phyloP scores from a whole-genome alignment of 2,329 filamentous ascomycete species.

The Colletotrichum sp. region DNA sequence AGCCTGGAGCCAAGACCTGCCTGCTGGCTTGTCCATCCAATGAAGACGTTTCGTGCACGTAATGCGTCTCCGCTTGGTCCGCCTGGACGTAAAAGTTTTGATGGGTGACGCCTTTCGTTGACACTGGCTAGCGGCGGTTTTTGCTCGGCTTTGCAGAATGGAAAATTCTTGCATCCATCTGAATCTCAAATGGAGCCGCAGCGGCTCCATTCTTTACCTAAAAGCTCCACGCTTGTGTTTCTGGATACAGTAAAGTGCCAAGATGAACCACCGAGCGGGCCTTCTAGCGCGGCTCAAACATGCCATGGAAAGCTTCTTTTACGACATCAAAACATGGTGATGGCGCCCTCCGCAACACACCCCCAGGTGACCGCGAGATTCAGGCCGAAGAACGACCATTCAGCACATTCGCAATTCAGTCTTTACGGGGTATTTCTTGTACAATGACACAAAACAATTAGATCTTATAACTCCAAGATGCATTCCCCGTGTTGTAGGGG shows the following conservation, averaged over 20 bases:
- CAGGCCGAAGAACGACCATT: constrained; percentile 10
- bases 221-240: constrained; percentile 12
- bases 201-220: constrained; percentile 14
- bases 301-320: constrained; percentile 20
- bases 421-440: background rate
- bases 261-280: background rate
- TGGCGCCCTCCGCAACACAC: constrained; percentile 1
- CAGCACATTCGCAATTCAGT: background rate
- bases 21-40: background rate
- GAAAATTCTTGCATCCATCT: constrained; percentile 13
- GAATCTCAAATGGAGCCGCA: background rate
- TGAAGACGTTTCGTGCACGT: background rate
- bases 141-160: constrained; percentile 16
- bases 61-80: background rate
- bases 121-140: constrained; percentile 8
- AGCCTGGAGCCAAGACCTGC: background rate
- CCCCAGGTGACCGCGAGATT: background rate
- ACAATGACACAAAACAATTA: constrained; percentile 18
- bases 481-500: constrained; percentile 7
- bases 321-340: constrained; percentile 17
- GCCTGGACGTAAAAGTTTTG: constrained; percentile 1
- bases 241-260: background rate
- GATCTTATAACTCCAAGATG: background rate
- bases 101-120: background rate
- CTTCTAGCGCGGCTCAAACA: constrained; percentile 18